Evolutionary conservation across 805 yeast species (phyloP).

Genomic region (Isabelozyma rhagii): DNA sequence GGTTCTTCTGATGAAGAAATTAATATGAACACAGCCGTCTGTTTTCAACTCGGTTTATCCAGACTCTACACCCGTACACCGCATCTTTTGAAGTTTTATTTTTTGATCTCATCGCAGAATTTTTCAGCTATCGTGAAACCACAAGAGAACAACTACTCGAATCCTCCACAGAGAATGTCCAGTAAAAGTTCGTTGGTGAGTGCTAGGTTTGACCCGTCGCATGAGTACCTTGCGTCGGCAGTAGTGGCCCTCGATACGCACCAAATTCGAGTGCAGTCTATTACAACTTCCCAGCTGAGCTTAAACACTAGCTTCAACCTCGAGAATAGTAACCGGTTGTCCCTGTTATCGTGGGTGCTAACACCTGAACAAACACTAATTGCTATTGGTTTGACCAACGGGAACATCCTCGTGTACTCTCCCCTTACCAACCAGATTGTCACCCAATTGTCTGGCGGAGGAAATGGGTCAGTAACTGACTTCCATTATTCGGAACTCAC

Average conservation of each 20-base stretch:
- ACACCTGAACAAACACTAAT: conserved; percentile 43
- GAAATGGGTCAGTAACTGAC: conserved; percentile 46
- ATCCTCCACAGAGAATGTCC: conserved; percentile 3
- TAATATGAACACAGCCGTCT: too few relatives aligned
- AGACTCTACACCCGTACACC: background rate
- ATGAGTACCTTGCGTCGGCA: conserved; percentile 62
- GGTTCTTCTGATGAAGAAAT: too few relatives aligned
- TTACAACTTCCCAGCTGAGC: conserved; percentile 37
- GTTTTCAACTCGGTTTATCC: too few relatives aligned
- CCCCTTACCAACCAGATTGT: conserved; percentile 61
- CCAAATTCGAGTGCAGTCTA: conserved; percentile 60
- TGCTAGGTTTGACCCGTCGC: conserved; percentile 59
- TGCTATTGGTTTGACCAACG: conserved; percentile 64
- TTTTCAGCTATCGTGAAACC: background rate
- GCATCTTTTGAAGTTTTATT: too few relatives aligned
- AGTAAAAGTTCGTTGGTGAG: conserved; percentile 27
- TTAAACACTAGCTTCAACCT: conserved; percentile 49
- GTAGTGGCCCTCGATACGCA: conserved; percentile 69
- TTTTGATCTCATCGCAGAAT: background rate
- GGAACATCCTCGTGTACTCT: conserved; percentile 62
- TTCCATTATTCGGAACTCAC: conserved; percentile 43
- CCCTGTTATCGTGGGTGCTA: conserved; percentile 54
- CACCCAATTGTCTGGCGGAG: conserved; percentile 46
- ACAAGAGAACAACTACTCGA: too few relatives aligned
- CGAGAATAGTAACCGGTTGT: conserved; percentile 48